Conservation (phyloP, 768 basidiomycete genomes). For the Stropharia rugosoannulata region DNA sequence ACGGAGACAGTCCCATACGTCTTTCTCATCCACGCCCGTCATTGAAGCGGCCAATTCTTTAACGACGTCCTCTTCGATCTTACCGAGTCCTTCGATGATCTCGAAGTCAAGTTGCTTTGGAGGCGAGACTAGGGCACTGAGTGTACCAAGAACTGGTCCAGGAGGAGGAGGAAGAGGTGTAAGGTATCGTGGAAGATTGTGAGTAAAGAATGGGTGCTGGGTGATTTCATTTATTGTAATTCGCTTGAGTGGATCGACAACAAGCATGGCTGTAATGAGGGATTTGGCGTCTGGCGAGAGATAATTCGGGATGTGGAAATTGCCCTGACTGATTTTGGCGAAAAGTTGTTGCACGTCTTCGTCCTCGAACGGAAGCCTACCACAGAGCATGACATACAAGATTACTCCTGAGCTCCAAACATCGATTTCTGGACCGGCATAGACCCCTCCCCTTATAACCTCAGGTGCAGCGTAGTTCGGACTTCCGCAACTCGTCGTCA, state of each 20-base stretch:
- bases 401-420: slow-evolving; percentile 99
- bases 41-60: slow-evolving; percentile 76
- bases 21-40: slow-evolving; percentile 73
- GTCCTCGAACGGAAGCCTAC: slow-evolving; percentile 95
- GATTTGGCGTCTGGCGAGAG: slow-evolving; percentile 75
- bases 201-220: slow-evolving; percentile 86
- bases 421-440: slow-evolving; percentile 97
- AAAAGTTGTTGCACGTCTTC: slow-evolving; percentile 92
- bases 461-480: slow-evolving; percentile 99
- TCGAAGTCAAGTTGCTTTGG: slow-evolving; percentile 73
- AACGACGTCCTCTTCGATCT: slow-evolving; percentile 90
- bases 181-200: slow-evolving; percentile 85
- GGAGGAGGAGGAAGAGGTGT: slow-evolving; percentile 76
- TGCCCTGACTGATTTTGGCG: slow-evolving; percentile 92
- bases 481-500: slow-evolving; percentile 96
- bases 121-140: slow-evolving; percentile 70
- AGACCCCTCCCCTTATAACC: slow-evolving; percentile 92
- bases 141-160: slow-evolving; percentile 73
- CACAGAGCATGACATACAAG: slow-evolving; percentile 96
- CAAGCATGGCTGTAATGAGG: slow-evolving; percentile 87
- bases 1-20: slow-evolving; percentile 84
- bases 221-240: slow-evolving; percentile 93
- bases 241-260: slow-evolving; percentile 91
- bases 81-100: slow-evolving; percentile 88
- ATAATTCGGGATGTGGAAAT: slow-evolving; percentile 81